Evolutionary conservation across 768 basidiomycete species (phyloP).

Genomic region (Pisolithus sp.): DNA sequence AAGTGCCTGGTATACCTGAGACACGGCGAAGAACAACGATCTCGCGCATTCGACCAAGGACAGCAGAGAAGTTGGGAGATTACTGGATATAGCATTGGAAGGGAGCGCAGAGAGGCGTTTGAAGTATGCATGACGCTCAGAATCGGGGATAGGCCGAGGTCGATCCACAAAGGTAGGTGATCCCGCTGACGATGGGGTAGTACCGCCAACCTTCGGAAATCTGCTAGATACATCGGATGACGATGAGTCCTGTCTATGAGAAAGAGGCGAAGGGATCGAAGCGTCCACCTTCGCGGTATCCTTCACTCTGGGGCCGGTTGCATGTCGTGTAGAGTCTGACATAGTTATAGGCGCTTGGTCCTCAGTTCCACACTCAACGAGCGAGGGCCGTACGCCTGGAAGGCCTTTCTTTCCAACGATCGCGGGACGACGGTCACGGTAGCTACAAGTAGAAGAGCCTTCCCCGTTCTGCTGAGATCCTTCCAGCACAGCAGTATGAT

Average conservation of each 20-base stretch:
- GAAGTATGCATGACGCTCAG: constrained; percentile 90
- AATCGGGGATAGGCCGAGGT: constrained; percentile 45
- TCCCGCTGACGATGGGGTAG: constrained; percentile 28
- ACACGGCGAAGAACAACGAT: constrained; percentile 85
- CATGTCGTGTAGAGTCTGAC: constrained; percentile 4
- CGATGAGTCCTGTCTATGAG: constrained; percentile 43
- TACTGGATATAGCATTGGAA: constrained; percentile 48
- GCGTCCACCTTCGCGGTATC: constrained; percentile 22
- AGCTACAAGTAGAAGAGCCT: constrained; percentile 43
- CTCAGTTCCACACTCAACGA: constrained; percentile 24
- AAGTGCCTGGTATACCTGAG: constrained; percentile 85
- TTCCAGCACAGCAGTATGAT: constrained; percentile 25
- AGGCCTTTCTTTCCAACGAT: constrained; percentile 72
- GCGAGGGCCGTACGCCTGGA: constrained; percentile 63
- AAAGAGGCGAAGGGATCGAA: constrained; percentile 33
- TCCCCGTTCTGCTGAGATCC: constrained; percentile 38
- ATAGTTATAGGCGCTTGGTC: constrained; percentile 24
- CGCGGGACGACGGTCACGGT: constrained; percentile 30
- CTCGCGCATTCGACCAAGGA: constrained; percentile 82
- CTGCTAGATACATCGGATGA: constrained; percentile 25
- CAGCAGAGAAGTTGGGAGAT: constrained; percentile 64
- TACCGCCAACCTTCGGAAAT: constrained; percentile 17
- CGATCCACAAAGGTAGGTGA: constrained; percentile 35
- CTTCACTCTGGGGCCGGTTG: constrained; percentile 8
- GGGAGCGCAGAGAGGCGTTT: constrained; percentile 81